phyloP scores from a whole-genome alignment of 306 rosid species.

The Oemleria cerasiformis region DNA sequence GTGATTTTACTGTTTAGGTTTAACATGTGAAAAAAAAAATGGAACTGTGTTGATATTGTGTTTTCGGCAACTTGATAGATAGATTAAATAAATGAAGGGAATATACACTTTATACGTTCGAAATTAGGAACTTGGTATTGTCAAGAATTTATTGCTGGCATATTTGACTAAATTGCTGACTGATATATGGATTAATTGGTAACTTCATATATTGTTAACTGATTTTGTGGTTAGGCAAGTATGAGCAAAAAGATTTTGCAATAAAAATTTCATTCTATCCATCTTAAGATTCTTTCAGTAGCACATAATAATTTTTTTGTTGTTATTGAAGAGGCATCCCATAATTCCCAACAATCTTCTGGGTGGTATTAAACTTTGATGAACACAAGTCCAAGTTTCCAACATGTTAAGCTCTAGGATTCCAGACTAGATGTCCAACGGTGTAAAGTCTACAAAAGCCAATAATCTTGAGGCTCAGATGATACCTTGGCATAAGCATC shows the following conservation, averaged over 20 bases:
- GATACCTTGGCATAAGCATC: constrained; percentile 92
- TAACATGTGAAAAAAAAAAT: too few relatives aligned
- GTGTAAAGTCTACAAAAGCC: not conserved
- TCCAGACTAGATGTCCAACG: constrained; percentile 13
- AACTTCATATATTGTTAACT: too few relatives aligned
- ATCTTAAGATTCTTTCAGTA: not conserved
- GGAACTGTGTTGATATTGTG: too few relatives aligned
- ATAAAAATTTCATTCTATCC: not conserved
- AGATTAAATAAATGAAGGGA: too few relatives aligned
- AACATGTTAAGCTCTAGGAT: constrained; percentile 10
- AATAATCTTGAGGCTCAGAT: constrained; percentile 12
- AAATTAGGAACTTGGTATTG: too few relatives aligned
- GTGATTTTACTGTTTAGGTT: too few relatives aligned
- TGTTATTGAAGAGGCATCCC: too few relatives aligned
- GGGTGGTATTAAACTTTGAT: not conserved
- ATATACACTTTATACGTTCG: too few relatives aligned
- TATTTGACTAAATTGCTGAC: too few relatives aligned
- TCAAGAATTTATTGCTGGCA: too few relatives aligned
- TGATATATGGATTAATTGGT: too few relatives aligned
- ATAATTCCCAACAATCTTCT: not conserved
- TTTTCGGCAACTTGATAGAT: too few relatives aligned
- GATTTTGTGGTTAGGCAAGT: not conserved
- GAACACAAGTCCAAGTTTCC: not conserved
- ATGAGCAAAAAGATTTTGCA: not conserved
- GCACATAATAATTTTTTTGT: not conserved